Evolutionary conservation across 1,139 yeast genomes (phyloP).

Genomic region (Yarrowia galli): DNA sequence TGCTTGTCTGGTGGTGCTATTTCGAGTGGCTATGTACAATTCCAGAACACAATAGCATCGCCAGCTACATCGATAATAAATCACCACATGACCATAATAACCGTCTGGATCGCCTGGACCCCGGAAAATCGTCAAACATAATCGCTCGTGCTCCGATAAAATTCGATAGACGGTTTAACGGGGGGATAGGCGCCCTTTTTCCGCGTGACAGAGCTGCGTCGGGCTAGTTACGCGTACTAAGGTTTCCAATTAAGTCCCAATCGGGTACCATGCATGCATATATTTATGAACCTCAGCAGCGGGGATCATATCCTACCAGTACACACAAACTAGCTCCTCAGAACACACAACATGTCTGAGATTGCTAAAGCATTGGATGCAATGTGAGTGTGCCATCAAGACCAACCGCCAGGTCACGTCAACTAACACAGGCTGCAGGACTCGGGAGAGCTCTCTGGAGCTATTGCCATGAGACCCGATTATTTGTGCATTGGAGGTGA

Average conservation of each 20-base stretch:
- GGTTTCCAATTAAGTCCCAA: conserved; percentile 17
- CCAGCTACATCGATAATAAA: neutral
- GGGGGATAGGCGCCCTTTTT: neutral
- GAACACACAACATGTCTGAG: conserved; percentile 38
- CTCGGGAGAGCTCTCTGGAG: conserved; percentile 31
- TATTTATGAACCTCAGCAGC: neutral
- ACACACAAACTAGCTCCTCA: neutral
- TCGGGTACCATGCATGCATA: conserved; percentile 8
- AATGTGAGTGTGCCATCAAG: conserved; percentile 12
- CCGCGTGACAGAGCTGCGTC: conserved; percentile 23
- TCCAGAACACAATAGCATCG: too few relatives aligned
- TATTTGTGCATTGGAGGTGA: conserved; percentile 36
- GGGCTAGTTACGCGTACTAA: conserved; percentile 4
- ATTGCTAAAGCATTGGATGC: conserved; percentile 33
- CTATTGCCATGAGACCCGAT: conserved; percentile 37
- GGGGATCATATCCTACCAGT: too few relatives aligned
- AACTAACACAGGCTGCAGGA: conserved; percentile 34
- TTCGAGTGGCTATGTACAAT: too few relatives aligned
- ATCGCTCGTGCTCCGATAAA: neutral
- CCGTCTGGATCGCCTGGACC: too few relatives aligned
- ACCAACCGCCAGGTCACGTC: neutral
- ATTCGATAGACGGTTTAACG: neutral
- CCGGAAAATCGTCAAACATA: too few relatives aligned
- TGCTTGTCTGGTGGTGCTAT: too few relatives aligned
- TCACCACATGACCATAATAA: neutral